Evolutionary conservation across 148 eudicot species (phyloP).

Genomic region (Arctostaphylos glauca): DNA sequence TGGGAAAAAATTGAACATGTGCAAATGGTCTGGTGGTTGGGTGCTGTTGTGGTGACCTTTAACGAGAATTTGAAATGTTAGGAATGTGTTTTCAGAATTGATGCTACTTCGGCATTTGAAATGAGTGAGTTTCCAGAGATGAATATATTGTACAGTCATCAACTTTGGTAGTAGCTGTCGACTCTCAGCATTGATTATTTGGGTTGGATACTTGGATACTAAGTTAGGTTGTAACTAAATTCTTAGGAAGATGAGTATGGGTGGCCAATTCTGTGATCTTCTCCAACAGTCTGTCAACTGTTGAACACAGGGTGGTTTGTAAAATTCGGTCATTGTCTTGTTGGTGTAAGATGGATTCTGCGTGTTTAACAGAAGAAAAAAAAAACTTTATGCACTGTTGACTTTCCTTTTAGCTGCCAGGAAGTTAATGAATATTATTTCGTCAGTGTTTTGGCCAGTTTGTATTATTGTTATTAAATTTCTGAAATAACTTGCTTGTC

Average conservation of each 20-base stretch:
- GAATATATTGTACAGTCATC: neutral
- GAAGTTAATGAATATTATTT: neutral
- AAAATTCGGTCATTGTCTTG: neutral
- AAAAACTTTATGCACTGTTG: neutral
- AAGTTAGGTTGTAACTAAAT: neutral
- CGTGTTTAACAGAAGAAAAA: neutral
- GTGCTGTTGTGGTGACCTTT: neutral
- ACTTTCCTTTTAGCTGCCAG: constrained; percentile 1
- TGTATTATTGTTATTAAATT: neutral
- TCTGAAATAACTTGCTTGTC: neutral
- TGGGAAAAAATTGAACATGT: neutral
- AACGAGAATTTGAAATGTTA: neutral
- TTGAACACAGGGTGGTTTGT: neutral
- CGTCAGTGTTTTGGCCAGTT: neutral
- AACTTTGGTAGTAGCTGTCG: neutral
- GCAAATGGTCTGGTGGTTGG: neutral
- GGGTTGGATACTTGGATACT: neutral
- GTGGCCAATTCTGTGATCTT: neutral
- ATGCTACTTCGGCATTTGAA: neutral
- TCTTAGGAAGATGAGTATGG: neutral
- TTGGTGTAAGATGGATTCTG: neutral
- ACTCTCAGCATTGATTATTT: neutral
- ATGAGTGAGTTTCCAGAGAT: neutral
- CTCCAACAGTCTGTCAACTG: neutral
- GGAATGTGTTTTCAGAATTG: neutral